Percentiles rank a stretch among this genome's conserved stretches.
These are phyloP conservation scores for Eucalyptus polybractea DNA, from an alignment of 345 rosid species.

Conservation along the genomic window DNA sequence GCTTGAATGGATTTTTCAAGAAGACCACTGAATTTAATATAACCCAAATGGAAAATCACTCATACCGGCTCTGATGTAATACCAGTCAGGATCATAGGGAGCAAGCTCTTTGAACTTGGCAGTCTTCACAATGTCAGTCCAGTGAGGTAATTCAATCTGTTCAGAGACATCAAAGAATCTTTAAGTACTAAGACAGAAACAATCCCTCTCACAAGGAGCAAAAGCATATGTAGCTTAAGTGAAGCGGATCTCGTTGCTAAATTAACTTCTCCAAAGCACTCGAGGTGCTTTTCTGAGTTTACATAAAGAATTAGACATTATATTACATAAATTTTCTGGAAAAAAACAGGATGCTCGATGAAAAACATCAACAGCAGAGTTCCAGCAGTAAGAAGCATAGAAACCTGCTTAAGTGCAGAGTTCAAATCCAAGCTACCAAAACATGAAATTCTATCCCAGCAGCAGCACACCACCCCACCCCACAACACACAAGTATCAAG, in stretches of 20 bases:
- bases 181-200: not conserved
- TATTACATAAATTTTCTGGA: not conserved
- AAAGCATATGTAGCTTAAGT: not conserved
- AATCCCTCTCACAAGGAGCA: not conserved
- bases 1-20: not conserved
- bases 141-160: constrained; percentile 80
- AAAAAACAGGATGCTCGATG: not conserved
- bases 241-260: not conserved
- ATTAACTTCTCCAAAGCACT: not conserved
- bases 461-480: not conserved
- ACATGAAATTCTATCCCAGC: not conserved
- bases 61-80: constrained; percentile 67
- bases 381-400: not conserved
- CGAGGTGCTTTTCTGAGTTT: not conserved
- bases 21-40: not conserved
- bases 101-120: constrained; percentile 78
- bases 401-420: not conserved
- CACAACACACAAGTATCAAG: not conserved
- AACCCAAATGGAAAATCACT: not conserved
- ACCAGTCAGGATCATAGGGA: constrained; percentile 92
- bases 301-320: not conserved
- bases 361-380: not conserved
- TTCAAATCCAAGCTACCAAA: not conserved
- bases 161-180: not conserved
- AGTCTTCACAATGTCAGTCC: constrained; percentile 90